Evolutionary conservation across 129 eudicot genomes (phyloP), one percentile per base, ranked within the genome.

Genomic region (Ambrosia trifida): DNA sequence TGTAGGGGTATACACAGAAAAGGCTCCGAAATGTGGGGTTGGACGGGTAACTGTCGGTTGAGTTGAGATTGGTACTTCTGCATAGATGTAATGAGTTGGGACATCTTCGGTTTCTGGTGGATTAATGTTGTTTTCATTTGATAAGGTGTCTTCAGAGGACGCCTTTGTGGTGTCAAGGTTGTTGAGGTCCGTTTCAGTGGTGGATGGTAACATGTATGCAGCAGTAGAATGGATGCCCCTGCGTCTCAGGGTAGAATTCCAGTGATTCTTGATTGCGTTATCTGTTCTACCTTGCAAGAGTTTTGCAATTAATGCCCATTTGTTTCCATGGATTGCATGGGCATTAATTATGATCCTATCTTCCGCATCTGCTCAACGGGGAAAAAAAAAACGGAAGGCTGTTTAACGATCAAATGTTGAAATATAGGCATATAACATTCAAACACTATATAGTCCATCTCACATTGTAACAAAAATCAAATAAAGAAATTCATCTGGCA

Each of bases 191-290:
- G n/a, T 59, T 72, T 69, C 82, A 17, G 78, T 24, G 35, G 75
- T 64, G 36, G 73, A 41, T 17, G 63, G 9, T 20, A 72, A 57
- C 53, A 63, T 64, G 35, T 49, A 60, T 59, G 18, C 9, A 7
- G 35, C 32, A n/a, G 35, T 49, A 45, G 70, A 53, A 51, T 49
- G 70, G 50, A 66, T 40, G 75, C 49, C 66, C 64, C 68, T 85
- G 12, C 91, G 95, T 61, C 82, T 82, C 65, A 91, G 81, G 19
- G 88, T 82, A 46, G 97, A 91, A 74, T 91, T 91, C 97, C 97
- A 91, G 77, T 91, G 97, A 76, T 91, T 91, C 78, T 91, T 91
- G 44, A 91, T 88, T 30, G 67, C 67, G 30, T 62, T 62, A 62
- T 62, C 67, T 62, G 67, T 62, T 62, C 67, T 62, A 33, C 67